Conservation (phyloP, 148 eudicot genomes). For the Gaultheria prostrata region DNA sequence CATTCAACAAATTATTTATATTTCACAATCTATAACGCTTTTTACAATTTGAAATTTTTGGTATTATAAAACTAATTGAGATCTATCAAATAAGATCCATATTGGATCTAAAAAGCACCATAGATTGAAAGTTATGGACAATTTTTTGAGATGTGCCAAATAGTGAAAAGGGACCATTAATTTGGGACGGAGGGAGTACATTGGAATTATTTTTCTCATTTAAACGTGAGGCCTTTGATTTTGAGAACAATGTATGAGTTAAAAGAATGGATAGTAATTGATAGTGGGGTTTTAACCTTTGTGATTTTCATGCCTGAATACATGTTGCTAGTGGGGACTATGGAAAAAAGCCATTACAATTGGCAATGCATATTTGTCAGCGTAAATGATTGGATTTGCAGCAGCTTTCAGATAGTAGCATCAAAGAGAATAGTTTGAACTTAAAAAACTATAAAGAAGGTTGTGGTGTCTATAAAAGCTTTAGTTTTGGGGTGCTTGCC, state of each 20-base stretch:
- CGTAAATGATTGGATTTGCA: background rate
- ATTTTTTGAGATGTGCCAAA: too few relatives aligned
- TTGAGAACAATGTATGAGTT: background rate
- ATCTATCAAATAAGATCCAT: too few relatives aligned
- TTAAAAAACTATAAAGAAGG: background rate
- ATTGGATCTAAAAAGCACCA: too few relatives aligned
- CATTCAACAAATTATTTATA: too few relatives aligned
- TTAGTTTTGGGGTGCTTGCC: background rate
- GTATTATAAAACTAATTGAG: too few relatives aligned
- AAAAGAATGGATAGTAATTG: background rate
- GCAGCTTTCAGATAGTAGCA: background rate
- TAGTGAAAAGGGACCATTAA: too few relatives aligned
- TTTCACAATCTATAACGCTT: too few relatives aligned
- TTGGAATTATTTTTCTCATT: background rate
- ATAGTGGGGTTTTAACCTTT: background rate
- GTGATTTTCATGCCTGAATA: background rate
- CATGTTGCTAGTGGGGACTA: background rate
- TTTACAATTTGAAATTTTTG: too few relatives aligned
- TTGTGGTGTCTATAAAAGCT: background rate
- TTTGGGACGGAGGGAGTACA: too few relatives aligned
- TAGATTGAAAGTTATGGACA: too few relatives aligned
- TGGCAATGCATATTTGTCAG: background rate
- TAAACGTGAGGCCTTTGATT: background rate
- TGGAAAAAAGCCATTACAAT: background rate
- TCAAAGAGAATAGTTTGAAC: background rate